These are phyloP conservation scores for Geopyxis carbonaria DNA, from an alignment of 495 filamentous ascomycete genomes.

Conservation along the genomic window DNA sequence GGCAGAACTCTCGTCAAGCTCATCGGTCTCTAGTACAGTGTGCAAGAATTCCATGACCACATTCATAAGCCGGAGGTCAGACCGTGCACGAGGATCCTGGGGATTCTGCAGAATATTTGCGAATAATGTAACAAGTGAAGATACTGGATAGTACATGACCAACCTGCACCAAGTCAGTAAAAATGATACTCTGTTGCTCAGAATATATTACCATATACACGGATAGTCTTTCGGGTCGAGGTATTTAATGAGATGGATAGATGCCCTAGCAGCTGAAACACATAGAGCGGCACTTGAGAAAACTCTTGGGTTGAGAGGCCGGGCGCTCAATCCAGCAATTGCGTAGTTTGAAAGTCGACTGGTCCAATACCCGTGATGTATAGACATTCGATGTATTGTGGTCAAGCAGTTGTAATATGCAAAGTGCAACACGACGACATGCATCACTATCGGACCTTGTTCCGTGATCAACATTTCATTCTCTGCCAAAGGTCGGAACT, in stretches of 20 bases:
- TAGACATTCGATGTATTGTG: conserved; percentile 95
- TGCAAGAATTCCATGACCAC: conserved; percentile 73
- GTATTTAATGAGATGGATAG: conserved; percentile 86
- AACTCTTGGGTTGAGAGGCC: conserved; percentile 79
- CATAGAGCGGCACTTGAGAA: conserved; percentile 88
- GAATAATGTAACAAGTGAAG: conserved; percentile 85
- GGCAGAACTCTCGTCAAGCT: conserved; percentile 36
- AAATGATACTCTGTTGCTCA: conserved; percentile 1
- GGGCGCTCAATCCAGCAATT: conserved; percentile 77
- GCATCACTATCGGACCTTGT: conserved; percentile 77
- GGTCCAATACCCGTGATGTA: conserved; percentile 97
- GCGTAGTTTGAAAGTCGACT: conserved; percentile 88
- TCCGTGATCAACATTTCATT: conserved; percentile 71
- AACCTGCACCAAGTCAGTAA: conserved; percentile 40
- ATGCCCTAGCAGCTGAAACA: conserved; percentile 78
- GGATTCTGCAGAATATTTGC: conserved; percentile 96
- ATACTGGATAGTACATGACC: conserved; percentile 92
- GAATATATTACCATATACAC: conserved; percentile 69
- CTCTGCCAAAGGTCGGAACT: conserved; percentile 88
- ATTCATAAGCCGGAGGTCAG: conserved; percentile 80
- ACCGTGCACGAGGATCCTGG: conserved; percentile 67
- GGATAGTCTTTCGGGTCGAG: conserved; percentile 88
- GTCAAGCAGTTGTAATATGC: conserved; percentile 96
- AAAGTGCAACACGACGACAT: conserved; percentile 85
- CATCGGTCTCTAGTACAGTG: conserved; percentile 48